phyloP scores from a whole-genome alignment of 768 basidiomycete genomes.

The Pluteus cervinus region DNA sequence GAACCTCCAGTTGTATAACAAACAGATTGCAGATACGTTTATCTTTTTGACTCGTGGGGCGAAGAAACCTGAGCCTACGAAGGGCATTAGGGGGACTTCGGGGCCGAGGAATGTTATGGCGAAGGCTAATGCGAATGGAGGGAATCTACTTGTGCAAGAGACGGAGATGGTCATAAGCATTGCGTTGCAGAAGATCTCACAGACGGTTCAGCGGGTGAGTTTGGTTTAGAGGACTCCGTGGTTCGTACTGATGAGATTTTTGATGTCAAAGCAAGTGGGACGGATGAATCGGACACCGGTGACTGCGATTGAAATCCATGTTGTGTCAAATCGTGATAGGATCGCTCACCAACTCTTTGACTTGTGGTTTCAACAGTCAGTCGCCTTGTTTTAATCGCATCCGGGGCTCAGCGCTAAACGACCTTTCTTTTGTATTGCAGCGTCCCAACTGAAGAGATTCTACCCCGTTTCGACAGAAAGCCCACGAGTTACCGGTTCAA shows the following conservation, averaged over 20 bases:
- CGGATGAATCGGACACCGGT: slow-evolving; percentile 47
- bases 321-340: slow-evolving; percentile 63
- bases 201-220: slow-evolving; percentile 43
- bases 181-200: slow-evolving; percentile 56
- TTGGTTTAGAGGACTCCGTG: background rate
- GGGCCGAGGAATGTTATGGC: too few relatives aligned
- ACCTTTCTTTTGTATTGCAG: slow-evolving; percentile 16
- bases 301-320: slow-evolving; percentile 54
- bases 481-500: slow-evolving; percentile 35
- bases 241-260: background rate
- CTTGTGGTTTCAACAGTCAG: slow-evolving; percentile 63
- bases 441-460: slow-evolving; percentile 39
- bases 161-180: slow-evolving; percentile 56
- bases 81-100: too few relatives aligned
- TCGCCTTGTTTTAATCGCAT: slow-evolving; percentile 2
- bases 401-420: background rate
- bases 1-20: slow-evolving; percentile 54
- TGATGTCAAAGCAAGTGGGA: slow-evolving; percentile 47
- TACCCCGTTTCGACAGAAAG: slow-evolving; percentile 42
- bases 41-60: slow-evolving; percentile 48
- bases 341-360: slow-evolving; percentile 64
- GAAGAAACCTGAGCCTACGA: too few relatives aligned
- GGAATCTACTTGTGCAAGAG: too few relatives aligned
- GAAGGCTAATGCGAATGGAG: too few relatives aligned
- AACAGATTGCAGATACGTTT: slow-evolving; percentile 46